Conservation (phyloP, 2,329 filamentous ascomycete genomes). For the Arthroderma sp. region DNA sequence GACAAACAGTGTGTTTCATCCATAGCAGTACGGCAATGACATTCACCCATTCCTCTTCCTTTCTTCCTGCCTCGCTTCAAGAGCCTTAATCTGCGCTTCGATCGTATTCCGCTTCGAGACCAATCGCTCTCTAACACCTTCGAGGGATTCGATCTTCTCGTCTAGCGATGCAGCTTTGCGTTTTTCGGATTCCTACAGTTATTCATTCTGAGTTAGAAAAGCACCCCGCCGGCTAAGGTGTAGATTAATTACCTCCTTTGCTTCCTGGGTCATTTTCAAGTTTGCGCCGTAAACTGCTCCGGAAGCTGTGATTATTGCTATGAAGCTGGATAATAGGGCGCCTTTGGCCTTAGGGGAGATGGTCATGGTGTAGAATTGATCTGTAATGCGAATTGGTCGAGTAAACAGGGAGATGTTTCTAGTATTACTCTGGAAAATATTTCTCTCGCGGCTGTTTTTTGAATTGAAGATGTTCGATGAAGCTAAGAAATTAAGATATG, state of each 20-base stretch:
- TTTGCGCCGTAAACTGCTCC: constrained; percentile 49
- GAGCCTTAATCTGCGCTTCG: constrained; percentile 43
- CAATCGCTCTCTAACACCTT: constrained; percentile 37
- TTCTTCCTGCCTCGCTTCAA: constrained; percentile 31
- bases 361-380: constrained; percentile 11
- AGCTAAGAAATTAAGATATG: too few species aligned
- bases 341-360: constrained; percentile 31
- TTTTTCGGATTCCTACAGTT: constrained; percentile 32
- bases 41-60: constrained; percentile 7
- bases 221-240: too few species aligned
- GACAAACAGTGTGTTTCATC: too few species aligned
- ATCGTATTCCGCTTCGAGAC: constrained; percentile 39
- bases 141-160: constrained; percentile 43
- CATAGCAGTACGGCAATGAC: neutral
- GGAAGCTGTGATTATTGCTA: constrained; percentile 43
- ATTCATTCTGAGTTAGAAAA: too few species aligned
- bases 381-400: neutral
- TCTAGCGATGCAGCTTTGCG: constrained; percentile 38
- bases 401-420: neutral
- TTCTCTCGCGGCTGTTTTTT: too few species aligned
- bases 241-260: constrained; percentile 12
- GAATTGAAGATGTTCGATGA: too few species aligned
- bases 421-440: too few species aligned
- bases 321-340: constrained; percentile 40
- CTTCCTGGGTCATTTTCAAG: constrained; percentile 22